Evolutionary conservation across 768 basidiomycete species (phyloP), one percentile per base, ranked within the genome.

Genomic region (Lactarius tabidus): DNA sequence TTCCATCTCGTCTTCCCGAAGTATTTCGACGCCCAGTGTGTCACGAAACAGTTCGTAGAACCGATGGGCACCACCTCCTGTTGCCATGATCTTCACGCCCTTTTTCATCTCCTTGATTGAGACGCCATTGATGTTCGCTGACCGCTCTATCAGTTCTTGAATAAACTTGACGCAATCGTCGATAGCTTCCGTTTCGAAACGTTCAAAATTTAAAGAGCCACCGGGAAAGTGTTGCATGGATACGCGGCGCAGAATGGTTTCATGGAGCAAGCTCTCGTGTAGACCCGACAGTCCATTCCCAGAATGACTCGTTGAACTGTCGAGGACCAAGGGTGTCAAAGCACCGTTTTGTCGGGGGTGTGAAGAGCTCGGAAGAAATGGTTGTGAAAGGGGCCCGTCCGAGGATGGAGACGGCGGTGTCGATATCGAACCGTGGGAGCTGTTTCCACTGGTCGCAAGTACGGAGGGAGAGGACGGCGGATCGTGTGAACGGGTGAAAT

Each of bases 1-100:
- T 78, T 93, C 96, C 97, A 99, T 98, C 82, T 99, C 97, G 75
- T 98, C 97, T 77, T 98, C 96, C 63, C 89, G 77, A 66, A 81
- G 79, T 51, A 98, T 93, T 72, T 95, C 93, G 58, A 98, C 92
- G 31, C 81, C 85, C 17, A 98, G 79, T 68, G 84, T 85, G 26
- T 79, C 79, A 58, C 80, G 80, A 75, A 99, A 89, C 59, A 91
- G 78, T 71, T 91, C 89, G 75, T 95, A 88, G 78, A 95, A 98
- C 73, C 85, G 88, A 81, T 97, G 94, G 48, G 96, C 96, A 41
- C 97, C 97, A 20, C 97, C 97, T 20, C 97, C 97, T 0, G 97
- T 99, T 6, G 95, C 95, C 86, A 98, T 91, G 71, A 99, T 94
- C 79, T 95, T 94, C 71, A 99, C 84, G 43, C 90, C 88, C 62